These are phyloP conservation scores for Babesia bovis DNA, from an alignment of 169 alveolate species.

Conservation along the genomic window DNA sequence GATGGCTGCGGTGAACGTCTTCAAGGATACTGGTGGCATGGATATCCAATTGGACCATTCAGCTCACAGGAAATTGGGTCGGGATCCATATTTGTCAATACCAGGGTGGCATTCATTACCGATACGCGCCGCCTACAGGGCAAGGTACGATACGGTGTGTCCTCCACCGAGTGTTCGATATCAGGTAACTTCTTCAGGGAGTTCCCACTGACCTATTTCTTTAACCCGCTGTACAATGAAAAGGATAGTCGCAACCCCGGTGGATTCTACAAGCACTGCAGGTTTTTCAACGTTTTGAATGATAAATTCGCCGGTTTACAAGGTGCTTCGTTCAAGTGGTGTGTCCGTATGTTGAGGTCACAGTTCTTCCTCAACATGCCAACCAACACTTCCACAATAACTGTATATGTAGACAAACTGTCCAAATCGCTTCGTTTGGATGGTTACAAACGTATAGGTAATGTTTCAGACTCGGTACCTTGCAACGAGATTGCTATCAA, in stretches of 20 bases:
- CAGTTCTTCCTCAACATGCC: constrained; percentile 65
- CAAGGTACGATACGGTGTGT: constrained; percentile 76
- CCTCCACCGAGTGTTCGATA: constrained; percentile 86
- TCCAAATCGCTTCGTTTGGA: constrained; percentile 46
- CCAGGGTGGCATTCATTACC: constrained; percentile 80
- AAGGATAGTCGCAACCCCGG: constrained; percentile 14
- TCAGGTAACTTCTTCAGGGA: constrained; percentile 85
- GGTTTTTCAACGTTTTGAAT: constrained; percentile 31
- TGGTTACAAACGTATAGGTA: constrained; percentile 26
- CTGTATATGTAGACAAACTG: constrained; percentile 51
- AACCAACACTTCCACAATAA: constrained; percentile 9
- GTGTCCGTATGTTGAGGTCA: constrained; percentile 57
- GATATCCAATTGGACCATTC: constrained; percentile 88
- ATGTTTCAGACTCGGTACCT: background rate
- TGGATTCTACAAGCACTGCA: constrained; percentile 17
- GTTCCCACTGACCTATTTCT: constrained; percentile 80
- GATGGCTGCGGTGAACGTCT: constrained; percentile 82
- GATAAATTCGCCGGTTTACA: constrained; percentile 22
- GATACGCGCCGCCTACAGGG: constrained; percentile 63
- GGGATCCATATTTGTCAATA: constrained; percentile 78
- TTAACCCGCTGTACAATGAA: constrained; percentile 70
- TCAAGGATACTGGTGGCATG: constrained; percentile 87
- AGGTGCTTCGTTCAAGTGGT: constrained; percentile 64
- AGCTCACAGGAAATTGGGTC: constrained; percentile 86
- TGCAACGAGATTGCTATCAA: constrained; percentile 48